phyloP scores from a whole-genome alignment of 306 rosid species.

The Citrullus mucosospermus region DNA sequence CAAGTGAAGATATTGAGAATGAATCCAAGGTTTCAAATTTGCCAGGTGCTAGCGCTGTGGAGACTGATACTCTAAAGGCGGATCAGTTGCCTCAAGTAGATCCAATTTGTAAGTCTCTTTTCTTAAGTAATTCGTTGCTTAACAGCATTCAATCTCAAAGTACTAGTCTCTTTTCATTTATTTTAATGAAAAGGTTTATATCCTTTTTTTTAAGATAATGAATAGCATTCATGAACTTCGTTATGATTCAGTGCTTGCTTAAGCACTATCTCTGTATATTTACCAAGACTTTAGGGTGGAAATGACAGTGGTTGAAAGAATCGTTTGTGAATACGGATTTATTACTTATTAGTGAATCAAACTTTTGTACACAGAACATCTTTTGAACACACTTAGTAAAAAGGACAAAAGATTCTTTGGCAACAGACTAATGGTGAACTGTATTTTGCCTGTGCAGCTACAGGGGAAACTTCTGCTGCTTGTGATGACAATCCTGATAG shows the following conservation, averaged over 20 bases:
- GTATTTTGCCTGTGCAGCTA: slow-evolving; percentile 33
- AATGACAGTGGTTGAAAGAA: background rate
- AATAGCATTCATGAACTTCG: background rate
- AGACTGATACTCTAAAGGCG: slow-evolving; percentile 29
- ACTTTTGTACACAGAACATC: background rate
- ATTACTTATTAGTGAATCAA: background rate
- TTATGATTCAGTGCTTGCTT: background rate
- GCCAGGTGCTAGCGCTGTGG: slow-evolving; percentile 33
- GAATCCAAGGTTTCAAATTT: slow-evolving; percentile 31
- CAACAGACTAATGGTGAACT: background rate
- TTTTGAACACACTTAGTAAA: background rate
- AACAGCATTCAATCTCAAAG: background rate
- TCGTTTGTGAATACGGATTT: background rate
- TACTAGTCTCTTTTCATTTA: too few species aligned
- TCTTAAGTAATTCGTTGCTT: slow-evolving; percentile 8
- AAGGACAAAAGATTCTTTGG: background rate
- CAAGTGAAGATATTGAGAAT: slow-evolving; percentile 38
- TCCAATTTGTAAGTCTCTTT: slow-evolving; percentile 42
- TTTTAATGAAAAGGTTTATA: too few species aligned
- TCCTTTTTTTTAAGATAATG: too few species aligned
- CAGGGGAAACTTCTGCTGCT: slow-evolving; percentile 47
- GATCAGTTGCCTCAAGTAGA: slow-evolving; percentile 58
- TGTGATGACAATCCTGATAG: slow-evolving; percentile 54
- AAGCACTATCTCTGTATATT: background rate
- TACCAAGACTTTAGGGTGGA: background rate